Percentiles rank a stretch among this genome's conserved stretches.
Evolutionary conservation across 2,329 filamentous ascomycete species (phyloP).

Genomic region (Cercospora sp.): DNA sequence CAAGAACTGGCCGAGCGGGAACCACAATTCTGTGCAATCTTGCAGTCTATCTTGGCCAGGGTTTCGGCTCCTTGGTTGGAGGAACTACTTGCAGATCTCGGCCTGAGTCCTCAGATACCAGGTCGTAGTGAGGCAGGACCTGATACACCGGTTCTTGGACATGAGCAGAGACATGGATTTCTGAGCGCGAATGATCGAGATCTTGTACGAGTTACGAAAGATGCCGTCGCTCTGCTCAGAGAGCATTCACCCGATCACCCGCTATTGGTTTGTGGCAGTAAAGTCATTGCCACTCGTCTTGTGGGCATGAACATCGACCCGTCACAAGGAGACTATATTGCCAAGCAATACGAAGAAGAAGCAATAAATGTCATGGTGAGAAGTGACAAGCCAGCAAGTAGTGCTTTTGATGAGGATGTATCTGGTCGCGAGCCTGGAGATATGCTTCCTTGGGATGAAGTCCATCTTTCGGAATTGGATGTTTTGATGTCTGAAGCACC

Average conservation of each 20-base stretch:
- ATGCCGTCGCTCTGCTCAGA: constrained; percentile 17
- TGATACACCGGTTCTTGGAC: background rate
- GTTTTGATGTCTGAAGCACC: background rate
- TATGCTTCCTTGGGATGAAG: background rate
- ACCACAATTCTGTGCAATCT: constrained; percentile 16
- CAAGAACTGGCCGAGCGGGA: constrained; percentile 20
- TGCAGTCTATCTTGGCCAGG: constrained; percentile 27
- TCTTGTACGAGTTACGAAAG: constrained; percentile 19
- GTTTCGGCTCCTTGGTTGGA: constrained; percentile 34
- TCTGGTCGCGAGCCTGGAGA: background rate
- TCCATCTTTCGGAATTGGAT: background rate
- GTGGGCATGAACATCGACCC: background rate
- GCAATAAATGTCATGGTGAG: background rate
- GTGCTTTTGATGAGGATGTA: background rate
- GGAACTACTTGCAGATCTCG: constrained; percentile 26
- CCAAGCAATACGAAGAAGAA: background rate
- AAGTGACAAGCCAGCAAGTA: background rate
- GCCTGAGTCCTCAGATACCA: constrained; percentile 9
- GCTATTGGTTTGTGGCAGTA: background rate
- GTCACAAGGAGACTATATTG: background rate
- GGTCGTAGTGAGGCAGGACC: background rate
- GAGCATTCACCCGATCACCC: constrained; percentile 11
- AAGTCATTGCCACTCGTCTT: background rate
- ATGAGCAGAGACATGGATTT: background rate
- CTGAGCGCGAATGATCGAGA: constrained; percentile 8